These are phyloP conservation scores for Talaromyces sp. DNA, from an alignment of 2,329 filamentous ascomycete species.

Conservation along the genomic window DNA sequence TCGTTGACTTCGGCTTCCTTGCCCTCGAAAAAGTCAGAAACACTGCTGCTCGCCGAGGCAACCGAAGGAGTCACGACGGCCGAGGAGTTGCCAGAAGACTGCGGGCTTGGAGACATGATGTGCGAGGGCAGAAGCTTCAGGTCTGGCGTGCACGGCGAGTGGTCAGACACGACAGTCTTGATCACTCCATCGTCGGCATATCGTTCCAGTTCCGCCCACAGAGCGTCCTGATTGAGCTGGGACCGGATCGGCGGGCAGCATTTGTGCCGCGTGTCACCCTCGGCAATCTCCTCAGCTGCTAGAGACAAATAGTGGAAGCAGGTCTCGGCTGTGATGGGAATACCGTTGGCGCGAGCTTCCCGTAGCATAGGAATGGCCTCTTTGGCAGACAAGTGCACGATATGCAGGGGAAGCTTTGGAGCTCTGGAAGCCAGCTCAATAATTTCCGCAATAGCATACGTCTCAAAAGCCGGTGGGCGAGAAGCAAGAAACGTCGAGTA, in stretches of 20 bases:
- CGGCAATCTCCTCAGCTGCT: slow-evolving; percentile 71
- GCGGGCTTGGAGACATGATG: slow-evolving; percentile 42
- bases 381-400: slow-evolving; percentile 87
- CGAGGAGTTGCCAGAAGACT: slow-evolving; percentile 11
- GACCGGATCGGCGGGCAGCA: slow-evolving; percentile 90
- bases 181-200: slow-evolving; percentile 69
- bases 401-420: slow-evolving; percentile 79
- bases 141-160: slow-evolving; percentile 92
- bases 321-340: slow-evolving; percentile 89
- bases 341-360: slow-evolving; percentile 63
- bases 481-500: slow-evolving; percentile 92
- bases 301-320: slow-evolving; percentile 93
- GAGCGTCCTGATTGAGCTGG: slow-evolving; percentile 71
- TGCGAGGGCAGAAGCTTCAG: slow-evolving; percentile 78
- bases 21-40: slow-evolving; percentile 21
- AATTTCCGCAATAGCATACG: slow-evolving; percentile 82
- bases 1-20: slow-evolving; percentile 31
- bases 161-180: slow-evolving; percentile 86
- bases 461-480: slow-evolving; percentile 84
- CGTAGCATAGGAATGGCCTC: slow-evolving; percentile 79
- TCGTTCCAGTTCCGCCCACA: slow-evolving; percentile 74
- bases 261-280: slow-evolving; percentile 88
- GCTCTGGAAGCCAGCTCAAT: slow-evolving; percentile 74
- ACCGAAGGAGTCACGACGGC: slow-evolving; percentile 8
- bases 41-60: slow-evolving; percentile 10